A percentile compares a stretch with the other conserved stretches of the same genome.
Conservation (phyloP, 208 protist species). For the Wallacemonas sp. region DNA sequence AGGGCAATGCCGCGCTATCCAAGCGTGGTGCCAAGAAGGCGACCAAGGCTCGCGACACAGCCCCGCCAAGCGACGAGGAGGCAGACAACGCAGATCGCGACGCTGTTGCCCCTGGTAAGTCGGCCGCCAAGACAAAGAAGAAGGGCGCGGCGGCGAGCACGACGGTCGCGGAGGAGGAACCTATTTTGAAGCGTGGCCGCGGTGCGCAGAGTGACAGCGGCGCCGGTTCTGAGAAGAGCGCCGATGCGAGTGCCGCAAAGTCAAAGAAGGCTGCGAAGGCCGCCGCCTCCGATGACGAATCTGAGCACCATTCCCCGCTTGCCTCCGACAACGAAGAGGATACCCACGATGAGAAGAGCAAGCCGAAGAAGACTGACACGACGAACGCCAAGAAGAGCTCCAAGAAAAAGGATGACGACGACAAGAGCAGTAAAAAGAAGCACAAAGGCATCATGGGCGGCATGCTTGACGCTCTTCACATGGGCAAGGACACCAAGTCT, state of each 20-base stretch:
- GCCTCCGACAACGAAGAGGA: neutral
- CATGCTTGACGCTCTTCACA: neutral
- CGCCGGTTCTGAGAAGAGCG: too few species aligned
- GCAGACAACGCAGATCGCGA: neutral
- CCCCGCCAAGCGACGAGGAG: slow-evolving; percentile 4
- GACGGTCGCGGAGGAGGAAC: slow-evolving; percentile 4
- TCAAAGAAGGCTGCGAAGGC: neutral
- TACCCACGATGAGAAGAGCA: neutral
- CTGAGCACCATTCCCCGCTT: slow-evolving; percentile 2
- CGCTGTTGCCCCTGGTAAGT: too few species aligned
- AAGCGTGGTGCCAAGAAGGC: slow-evolving; percentile 15
- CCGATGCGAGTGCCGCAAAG: too few species aligned
- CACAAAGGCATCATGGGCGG: neutral
- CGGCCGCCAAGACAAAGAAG: neutral
- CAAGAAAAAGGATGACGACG: slow-evolving; percentile 1
- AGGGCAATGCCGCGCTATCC: too few species aligned
- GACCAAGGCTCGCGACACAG: neutral
- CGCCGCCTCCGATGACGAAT: neutral
- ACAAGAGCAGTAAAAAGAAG: slow-evolving; percentile 12
- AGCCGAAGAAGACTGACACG: slow-evolving; percentile 2
- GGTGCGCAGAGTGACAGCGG: neutral
- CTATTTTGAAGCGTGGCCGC: slow-evolving; percentile 1
- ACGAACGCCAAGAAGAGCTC: neutral
- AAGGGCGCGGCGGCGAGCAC: neutral
- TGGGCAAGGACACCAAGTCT: neutral